Evolutionary conservation across 805 yeast species (phyloP).

Genomic region (Priceomyces haplophilus): DNA sequence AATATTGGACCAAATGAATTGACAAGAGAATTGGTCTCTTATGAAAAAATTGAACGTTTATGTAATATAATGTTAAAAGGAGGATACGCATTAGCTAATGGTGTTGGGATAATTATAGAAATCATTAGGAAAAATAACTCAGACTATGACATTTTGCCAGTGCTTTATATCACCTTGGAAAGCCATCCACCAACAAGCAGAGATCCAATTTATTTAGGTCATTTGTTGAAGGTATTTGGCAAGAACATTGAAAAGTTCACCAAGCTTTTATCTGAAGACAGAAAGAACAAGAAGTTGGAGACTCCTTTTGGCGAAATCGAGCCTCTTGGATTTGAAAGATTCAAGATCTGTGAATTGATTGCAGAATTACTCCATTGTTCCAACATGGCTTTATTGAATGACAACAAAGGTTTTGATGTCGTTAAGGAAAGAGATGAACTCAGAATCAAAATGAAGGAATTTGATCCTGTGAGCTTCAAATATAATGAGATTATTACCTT

Average conservation of each 20-base stretch:
- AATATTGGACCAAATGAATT: slow-evolving; percentile 47
- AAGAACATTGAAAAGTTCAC: slow-evolving; percentile 36
- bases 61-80: slow-evolving; percentile 43
- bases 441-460: slow-evolving; percentile 38
- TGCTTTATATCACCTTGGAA: slow-evolving; percentile 42
- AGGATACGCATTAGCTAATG: slow-evolving; percentile 47
- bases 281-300: slow-evolving; percentile 14
- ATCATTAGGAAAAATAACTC: slow-evolving; percentile 45
- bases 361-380: slow-evolving; percentile 48
- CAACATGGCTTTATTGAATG: slow-evolving; percentile 45
- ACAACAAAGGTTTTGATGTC: slow-evolving; percentile 42
- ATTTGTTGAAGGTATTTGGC: slow-evolving; percentile 40
- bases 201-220: slow-evolving; percentile 46
- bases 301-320: slow-evolving; percentile 38
- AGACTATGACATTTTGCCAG: slow-evolving; percentile 45
- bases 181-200: slow-evolving; percentile 48
- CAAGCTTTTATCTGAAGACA: slow-evolving; percentile 25
- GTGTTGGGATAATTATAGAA: slow-evolving; percentile 47
- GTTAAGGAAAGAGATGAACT: slow-evolving; percentile 38
- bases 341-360: slow-evolving; percentile 45
- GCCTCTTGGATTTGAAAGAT: slow-evolving; percentile 46
- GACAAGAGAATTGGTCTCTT: slow-evolving; percentile 42
- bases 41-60: slow-evolving; percentile 32
- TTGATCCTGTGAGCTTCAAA: slow-evolving; percentile 44
- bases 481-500: slow-evolving; percentile 43